These are phyloP conservation scores for Pyrenophora graminea DNA, from an alignment of 2,329 filamentous ascomycete species.

Conservation along the genomic window DNA sequence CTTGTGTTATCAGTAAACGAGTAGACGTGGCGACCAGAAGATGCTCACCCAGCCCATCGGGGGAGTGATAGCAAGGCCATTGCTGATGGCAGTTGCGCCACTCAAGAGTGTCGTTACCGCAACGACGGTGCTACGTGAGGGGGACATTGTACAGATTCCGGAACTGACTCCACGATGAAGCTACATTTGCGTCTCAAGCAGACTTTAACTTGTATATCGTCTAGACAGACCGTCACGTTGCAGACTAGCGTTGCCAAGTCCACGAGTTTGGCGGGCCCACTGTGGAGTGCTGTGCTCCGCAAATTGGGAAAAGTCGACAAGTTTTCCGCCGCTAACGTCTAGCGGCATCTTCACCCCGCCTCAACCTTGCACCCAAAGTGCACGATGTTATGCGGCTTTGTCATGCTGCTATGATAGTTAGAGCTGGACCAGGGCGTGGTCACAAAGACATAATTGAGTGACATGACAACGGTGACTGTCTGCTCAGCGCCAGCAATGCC, in stretches of 20 bases:
- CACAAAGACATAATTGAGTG: constrained; percentile 22
- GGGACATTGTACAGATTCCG: constrained; percentile 11
- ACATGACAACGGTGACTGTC: constrained; percentile 30
- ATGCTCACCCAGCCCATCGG: constrained; percentile 29
- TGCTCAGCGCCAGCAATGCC: constrained; percentile 28
- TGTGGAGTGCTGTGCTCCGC: constrained; percentile 4
- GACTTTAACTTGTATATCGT: constrained; percentile 3
- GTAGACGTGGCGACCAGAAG: too few species aligned
- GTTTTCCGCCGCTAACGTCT: constrained; percentile 28
- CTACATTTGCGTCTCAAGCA: constrained; percentile 1
- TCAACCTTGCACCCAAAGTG: not conserved
- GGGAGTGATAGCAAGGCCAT: constrained; percentile 29
- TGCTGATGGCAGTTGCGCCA: constrained; percentile 28
- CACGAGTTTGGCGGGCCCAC: constrained; percentile 7
- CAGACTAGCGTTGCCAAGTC: not conserved
- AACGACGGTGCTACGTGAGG: constrained; percentile 14
- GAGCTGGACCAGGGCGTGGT: not conserved
- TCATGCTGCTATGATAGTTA: too few species aligned
- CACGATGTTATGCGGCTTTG: not conserved
- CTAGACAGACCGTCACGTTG: not conserved
- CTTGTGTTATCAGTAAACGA: constrained; percentile 5
- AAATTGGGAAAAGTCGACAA: constrained; percentile 14
- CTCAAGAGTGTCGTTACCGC: constrained; percentile 16
- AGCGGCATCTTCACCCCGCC: not conserved
- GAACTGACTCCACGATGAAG: not conserved